Conservation (phyloP, 352 stramenopile species). For the Phytophthora pistaciae region DNA sequence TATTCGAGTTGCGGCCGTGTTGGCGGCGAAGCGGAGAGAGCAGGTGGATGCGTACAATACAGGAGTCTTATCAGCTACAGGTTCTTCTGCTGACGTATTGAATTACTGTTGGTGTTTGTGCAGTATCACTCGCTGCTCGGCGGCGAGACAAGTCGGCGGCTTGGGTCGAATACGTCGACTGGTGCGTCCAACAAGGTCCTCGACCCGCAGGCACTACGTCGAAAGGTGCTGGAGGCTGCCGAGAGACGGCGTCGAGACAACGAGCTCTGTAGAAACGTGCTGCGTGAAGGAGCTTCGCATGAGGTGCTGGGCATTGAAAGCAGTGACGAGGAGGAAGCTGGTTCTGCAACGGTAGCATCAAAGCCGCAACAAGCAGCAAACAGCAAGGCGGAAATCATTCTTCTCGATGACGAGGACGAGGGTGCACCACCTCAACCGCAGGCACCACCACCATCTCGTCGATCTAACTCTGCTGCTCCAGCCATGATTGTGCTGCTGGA, state of each 20-base stretch:
- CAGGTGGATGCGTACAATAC: constrained; percentile 30
- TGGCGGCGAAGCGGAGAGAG: constrained; percentile 48
- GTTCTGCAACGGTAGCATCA: not conserved
- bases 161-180: constrained; percentile 26
- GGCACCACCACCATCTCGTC: not conserved
- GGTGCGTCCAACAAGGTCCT: constrained; percentile 14
- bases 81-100: not conserved
- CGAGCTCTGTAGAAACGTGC: constrained; percentile 40
- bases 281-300: constrained; percentile 29
- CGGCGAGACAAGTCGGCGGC: constrained; percentile 42
- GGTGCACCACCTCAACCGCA: not conserved
- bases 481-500: constrained; percentile 25
- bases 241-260: constrained; percentile 61
- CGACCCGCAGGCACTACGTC: constrained; percentile 37
- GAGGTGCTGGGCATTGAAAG: constrained; percentile 58
- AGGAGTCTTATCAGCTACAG: not conserved
- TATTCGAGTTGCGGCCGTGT: constrained; percentile 40
- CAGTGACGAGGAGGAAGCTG: constrained; percentile 46
- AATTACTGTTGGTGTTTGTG: not conserved
- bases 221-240: constrained; percentile 59
- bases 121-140: constrained; percentile 56
- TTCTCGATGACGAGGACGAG: constrained; percentile 19
- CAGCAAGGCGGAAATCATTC: constrained; percentile 12
- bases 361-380: not conserved
- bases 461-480: not conserved